Evolutionary conservation across 441 rosid genomes (phyloP).

Genomic region (Syzygium malaccense): DNA sequence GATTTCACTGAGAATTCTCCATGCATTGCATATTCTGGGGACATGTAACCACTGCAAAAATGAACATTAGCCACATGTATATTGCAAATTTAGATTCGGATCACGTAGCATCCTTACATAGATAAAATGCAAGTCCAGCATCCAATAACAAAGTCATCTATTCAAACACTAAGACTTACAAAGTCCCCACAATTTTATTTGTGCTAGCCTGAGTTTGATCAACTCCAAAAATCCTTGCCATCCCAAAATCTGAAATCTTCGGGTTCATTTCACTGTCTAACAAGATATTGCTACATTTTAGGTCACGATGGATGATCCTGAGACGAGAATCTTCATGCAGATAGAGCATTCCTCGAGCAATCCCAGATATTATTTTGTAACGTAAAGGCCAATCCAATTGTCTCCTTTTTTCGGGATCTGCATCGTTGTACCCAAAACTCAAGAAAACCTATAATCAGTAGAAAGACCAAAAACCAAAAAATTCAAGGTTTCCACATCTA

Average conservation of each 20-base stretch:
- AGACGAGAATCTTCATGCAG: not conserved
- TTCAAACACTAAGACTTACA: not conserved
- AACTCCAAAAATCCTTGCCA: not conserved
- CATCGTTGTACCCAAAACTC: not conserved
- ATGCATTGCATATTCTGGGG: not conserved
- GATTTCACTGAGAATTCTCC: not conserved
- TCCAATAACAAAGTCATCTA: not conserved
- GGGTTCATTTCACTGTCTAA: not conserved
- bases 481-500: not conserved
- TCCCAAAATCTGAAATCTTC: not conserved
- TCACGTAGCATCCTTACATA: not conserved
- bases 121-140: not conserved
- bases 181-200: not conserved
- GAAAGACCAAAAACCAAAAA: not conserved
- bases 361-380: not conserved
- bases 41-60: not conserved
- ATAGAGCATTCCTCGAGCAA: not conserved
- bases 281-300: not conserved
- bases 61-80: not conserved
- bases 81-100: not conserved
- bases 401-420: not conserved
- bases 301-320: not conserved
- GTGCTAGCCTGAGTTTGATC: not conserved
- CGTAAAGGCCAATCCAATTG: not conserved
- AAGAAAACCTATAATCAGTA: not conserved